Evolutionary conservation across 2,329 filamentous ascomycete genomes (phyloP), one percentile per base, ranked within the genome.

Genomic region (Cryphonectria japonica): DNA sequence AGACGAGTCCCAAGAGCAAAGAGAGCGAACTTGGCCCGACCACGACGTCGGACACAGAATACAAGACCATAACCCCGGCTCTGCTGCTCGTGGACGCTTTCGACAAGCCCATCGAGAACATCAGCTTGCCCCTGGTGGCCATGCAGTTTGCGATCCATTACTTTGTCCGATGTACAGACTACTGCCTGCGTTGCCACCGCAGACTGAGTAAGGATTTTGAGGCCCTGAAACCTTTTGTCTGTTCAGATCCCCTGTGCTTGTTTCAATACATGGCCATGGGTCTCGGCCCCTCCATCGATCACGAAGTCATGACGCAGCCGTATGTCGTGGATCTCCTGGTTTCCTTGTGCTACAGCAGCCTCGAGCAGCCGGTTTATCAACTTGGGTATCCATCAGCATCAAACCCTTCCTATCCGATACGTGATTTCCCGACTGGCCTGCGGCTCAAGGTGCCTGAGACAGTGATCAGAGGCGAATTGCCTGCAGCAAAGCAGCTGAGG

Each of bases 231-330:
- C 92, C 92, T 2, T 93, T 92, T 72, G 93, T 97, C 61, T 98
- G 95, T 80, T 88, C 88, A 32, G 86, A 88, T 16, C 84, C 86
- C 1, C 84, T 98, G 3, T 98, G 95, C 76, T 83, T 97, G 4
- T 97, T 93, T 76, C 95, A 98, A 77, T 97, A 96, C 81, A 92
- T 97, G 85, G 86, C 88, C 22, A 84, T 97, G n/a, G 94, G 93
- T 0, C 91, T 97, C 76, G 95, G 94, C 0, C 92, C 93, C 1
- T 94, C 89, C 75, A 89, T 97, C 69, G 94, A 98, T 78, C 90
- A 95, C 77, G 94, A 97, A 77, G 92, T 98, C 32, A 77, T 92
- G 37, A 88, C 88, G 16, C 92, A 95, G 77, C 93, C 94, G 1
- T 89, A 90, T 69, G 93, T 97, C 0, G 92, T 97, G 16, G 95